phyloP scores from a whole-genome alignment of 768 basidiomycete species.

The Lentinula raphanica region DNA sequence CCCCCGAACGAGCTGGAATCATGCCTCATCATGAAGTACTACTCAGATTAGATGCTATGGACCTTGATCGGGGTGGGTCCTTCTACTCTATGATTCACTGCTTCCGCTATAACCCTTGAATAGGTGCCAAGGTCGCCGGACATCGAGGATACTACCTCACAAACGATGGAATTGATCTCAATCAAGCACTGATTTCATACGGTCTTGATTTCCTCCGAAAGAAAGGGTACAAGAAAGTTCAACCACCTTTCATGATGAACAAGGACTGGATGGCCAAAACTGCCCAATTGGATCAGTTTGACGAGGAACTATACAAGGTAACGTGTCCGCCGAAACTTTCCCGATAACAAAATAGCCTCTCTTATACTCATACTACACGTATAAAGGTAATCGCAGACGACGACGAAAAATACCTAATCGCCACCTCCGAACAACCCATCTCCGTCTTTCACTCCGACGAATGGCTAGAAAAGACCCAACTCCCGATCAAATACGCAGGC shows the following conservation, averaged over 20 bases:
- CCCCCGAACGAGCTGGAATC: constrained; percentile 69
- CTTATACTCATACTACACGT: not conserved
- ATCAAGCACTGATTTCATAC: constrained; percentile 92
- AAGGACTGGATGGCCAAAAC: constrained; percentile 97
- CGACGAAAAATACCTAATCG: constrained; percentile 98
- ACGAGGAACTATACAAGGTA: constrained; percentile 97
- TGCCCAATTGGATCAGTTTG: constrained; percentile 96
- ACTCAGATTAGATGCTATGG: constrained; percentile 89
- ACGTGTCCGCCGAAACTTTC: constrained; percentile 3
- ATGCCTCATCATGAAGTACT: constrained; percentile 98
- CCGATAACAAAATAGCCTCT: not conserved
- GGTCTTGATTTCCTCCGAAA: constrained; percentile 89
- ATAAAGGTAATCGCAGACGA: constrained; percentile 71
- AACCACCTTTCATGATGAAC: constrained; percentile 98
- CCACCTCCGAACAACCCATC: constrained; percentile 98
- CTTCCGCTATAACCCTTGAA: not conserved
- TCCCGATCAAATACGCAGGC: constrained; percentile 87
- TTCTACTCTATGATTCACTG: constrained; percentile 8
- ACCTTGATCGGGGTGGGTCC: constrained; percentile 80
- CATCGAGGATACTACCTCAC: constrained; percentile 97
- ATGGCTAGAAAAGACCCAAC: constrained; percentile 92
- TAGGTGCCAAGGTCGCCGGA: constrained; percentile 88
- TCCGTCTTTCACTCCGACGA: constrained; percentile 94
- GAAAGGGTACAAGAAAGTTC: constrained; percentile 85
- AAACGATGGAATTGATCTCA: constrained; percentile 93